These are phyloP conservation scores for Boletellus ananas DNA, from an alignment of 768 basidiomycete species.

Conservation along the genomic window DNA sequence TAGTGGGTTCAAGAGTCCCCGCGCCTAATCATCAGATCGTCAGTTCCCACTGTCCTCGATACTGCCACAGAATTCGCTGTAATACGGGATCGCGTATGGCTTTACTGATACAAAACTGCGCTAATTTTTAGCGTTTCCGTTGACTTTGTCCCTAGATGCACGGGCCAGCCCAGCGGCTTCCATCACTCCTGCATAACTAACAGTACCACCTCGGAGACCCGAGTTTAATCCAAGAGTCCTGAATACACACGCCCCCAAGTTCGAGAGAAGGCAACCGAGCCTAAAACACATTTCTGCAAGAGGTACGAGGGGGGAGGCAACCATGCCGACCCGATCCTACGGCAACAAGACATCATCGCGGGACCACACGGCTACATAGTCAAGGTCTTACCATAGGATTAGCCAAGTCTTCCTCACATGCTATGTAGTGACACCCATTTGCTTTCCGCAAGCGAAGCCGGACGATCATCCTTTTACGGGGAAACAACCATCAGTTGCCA, in stretches of 20 bases:
- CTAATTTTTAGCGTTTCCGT: constrained; percentile 16
- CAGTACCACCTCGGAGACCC: constrained; percentile 17
- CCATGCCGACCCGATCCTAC: constrained; percentile 21
- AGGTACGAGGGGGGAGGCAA: constrained; percentile 22
- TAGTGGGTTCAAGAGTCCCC: background rate
- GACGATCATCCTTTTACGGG: constrained; percentile 39
- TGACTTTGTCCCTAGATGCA: background rate
- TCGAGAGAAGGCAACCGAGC: constrained; percentile 22
- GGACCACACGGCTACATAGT: background rate
- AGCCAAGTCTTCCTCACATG: constrained; percentile 56
- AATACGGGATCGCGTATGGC: background rate
- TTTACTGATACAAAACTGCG: background rate
- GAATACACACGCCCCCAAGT: constrained; percentile 21
- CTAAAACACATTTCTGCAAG: constrained; percentile 10
- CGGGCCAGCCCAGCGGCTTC: constrained; percentile 17
- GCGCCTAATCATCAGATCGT: background rate
- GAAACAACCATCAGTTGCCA: background rate
- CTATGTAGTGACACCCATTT: constrained; percentile 42
- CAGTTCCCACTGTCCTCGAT: background rate
- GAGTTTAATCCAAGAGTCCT: constrained; percentile 17
- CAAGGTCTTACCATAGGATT: constrained; percentile 44
- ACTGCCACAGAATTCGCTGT: background rate
- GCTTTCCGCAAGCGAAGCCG: constrained; percentile 49
- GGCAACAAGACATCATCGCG: background rate
- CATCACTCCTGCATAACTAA: constrained; percentile 18